Percentiles rank a stretch among this genome's conserved stretches.
phyloP scores from a whole-genome alignment of 306 rosid species.

The Trifolium repens region DNA sequence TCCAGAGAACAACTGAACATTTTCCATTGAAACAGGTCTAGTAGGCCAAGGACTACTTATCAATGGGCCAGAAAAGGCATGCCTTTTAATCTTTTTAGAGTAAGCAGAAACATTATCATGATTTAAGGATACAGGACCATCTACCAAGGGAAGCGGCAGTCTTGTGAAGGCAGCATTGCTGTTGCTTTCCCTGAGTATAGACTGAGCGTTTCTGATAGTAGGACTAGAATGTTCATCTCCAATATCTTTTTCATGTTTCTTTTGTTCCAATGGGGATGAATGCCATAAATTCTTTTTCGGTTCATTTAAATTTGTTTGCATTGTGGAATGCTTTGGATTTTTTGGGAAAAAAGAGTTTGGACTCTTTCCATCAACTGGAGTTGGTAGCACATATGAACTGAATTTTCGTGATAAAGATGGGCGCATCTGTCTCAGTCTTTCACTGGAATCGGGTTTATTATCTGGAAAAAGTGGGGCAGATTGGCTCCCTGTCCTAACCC shows the following conservation, averaged over 20 bases:
- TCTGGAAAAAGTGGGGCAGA: constrained; percentile 93
- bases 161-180: constrained; percentile 53
- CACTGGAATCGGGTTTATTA: constrained; percentile 61
- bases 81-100: constrained; percentile 71
- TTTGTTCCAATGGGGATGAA: constrained; percentile 78
- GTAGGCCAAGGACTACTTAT: constrained; percentile 64
- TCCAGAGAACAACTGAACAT: constrained; percentile 78
- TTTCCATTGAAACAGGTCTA: constrained; percentile 51
- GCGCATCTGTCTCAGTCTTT: constrained; percentile 65
- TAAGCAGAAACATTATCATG: constrained; percentile 55
- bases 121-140: constrained; percentile 50
- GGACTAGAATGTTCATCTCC: constrained; percentile 57
- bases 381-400: constrained; percentile 86
- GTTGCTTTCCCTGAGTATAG: constrained; percentile 83
- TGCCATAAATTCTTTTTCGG: constrained; percentile 73
- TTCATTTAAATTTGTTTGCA: constrained; percentile 48
- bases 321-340: constrained; percentile 50
- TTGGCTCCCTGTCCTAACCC: constrained; percentile 66
- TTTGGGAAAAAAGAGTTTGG: constrained; percentile 58
- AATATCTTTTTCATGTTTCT: constrained; percentile 51
- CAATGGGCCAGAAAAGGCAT: constrained; percentile 91
- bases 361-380: constrained; percentile 70
- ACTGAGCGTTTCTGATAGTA: constrained; percentile 46
- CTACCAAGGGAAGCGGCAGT: constrained; percentile 71
- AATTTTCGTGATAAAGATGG: constrained; percentile 80